Conservation (phyloP, 164 flowering plant species). For the Vitis amurensis region DNA sequence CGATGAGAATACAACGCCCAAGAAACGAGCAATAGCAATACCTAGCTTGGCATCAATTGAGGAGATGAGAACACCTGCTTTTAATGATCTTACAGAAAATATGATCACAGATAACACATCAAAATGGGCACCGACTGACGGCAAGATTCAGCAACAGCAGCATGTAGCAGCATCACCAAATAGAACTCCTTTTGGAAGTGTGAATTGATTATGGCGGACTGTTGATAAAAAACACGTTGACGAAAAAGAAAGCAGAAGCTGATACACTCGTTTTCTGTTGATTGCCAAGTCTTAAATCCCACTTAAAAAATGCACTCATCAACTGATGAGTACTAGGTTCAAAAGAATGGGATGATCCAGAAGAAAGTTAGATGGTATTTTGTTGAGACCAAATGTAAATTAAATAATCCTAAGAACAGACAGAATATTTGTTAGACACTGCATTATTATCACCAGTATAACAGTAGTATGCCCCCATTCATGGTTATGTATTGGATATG, state of each 20-base stretch:
- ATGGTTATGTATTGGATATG: too few species aligned
- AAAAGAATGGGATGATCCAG: too few species aligned
- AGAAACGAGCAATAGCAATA: slow-evolving; percentile 38
- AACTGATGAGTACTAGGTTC: too few species aligned
- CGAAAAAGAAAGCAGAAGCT: neutral
- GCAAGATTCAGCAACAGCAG: slow-evolving; percentile 30
- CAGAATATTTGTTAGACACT: too few species aligned
- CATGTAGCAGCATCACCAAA: slow-evolving; percentile 24
- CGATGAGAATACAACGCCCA: slow-evolving; percentile 37
- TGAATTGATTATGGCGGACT: slow-evolving; percentile 27
- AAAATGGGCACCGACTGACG: slow-evolving; percentile 26
- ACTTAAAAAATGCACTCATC: too few species aligned
- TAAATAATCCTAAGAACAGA: too few species aligned
- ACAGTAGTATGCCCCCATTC: too few species aligned
- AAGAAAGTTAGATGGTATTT: too few species aligned
- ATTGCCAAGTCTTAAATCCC: too few species aligned
- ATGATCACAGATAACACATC: slow-evolving; percentile 19
- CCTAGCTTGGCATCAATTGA: slow-evolving; percentile 70
- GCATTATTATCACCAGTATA: too few species aligned
- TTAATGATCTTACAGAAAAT: slow-evolving; percentile 21
- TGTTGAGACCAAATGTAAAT: too few species aligned
- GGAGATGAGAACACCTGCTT: slow-evolving; percentile 45
- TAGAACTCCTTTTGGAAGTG: slow-evolving; percentile 58
- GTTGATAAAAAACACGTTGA: too few species aligned
- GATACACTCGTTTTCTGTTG: neutral